phyloP scores from a whole-genome alignment of 192 early-diverging fungal genomes.

The Backusella mclennaniae region DNA sequence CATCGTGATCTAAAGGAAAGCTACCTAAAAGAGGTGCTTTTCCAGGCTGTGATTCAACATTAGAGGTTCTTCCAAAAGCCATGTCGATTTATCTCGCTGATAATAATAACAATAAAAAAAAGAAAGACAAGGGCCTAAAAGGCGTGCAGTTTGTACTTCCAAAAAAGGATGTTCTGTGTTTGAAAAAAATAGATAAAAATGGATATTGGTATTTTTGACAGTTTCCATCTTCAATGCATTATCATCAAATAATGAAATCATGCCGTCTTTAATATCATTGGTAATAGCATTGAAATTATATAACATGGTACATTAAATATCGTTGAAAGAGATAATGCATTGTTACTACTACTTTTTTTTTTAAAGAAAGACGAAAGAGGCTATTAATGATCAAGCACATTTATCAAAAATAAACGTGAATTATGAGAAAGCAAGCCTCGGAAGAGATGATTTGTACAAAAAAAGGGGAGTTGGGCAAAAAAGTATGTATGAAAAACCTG shows the following conservation, averaged over 20 bases:
- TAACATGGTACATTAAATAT: not conserved
- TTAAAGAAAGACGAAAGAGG: too few relatives aligned
- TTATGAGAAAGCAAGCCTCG: too few relatives aligned
- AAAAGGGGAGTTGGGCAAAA: too few relatives aligned
- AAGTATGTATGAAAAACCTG: too few relatives aligned
- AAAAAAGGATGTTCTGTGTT: not conserved
- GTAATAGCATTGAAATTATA: not conserved
- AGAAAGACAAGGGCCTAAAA: not conserved
- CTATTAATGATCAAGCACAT: too few relatives aligned
- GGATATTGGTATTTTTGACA: not conserved
- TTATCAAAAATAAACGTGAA: too few relatives aligned
- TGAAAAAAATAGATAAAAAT: not conserved
- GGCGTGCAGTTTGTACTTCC: not conserved
- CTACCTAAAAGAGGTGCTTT: conserved; percentile 85
- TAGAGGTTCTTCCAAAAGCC: conserved; percentile 76
- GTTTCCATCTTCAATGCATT: not conserved
- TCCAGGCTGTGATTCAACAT: conserved; percentile 56
- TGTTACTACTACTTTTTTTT: too few relatives aligned
- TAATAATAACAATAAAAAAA: not conserved
- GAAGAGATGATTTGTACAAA: too few relatives aligned
- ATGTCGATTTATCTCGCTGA: conserved; percentile 39
- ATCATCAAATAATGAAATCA: not conserved
- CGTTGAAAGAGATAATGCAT: too few relatives aligned
- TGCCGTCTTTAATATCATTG: not conserved
- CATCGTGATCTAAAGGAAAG: conserved; percentile 88